These are phyloP conservation scores for Mycena olivaceomarginata DNA, from an alignment of 768 basidiomycete species.

Conservation along the genomic window DNA sequence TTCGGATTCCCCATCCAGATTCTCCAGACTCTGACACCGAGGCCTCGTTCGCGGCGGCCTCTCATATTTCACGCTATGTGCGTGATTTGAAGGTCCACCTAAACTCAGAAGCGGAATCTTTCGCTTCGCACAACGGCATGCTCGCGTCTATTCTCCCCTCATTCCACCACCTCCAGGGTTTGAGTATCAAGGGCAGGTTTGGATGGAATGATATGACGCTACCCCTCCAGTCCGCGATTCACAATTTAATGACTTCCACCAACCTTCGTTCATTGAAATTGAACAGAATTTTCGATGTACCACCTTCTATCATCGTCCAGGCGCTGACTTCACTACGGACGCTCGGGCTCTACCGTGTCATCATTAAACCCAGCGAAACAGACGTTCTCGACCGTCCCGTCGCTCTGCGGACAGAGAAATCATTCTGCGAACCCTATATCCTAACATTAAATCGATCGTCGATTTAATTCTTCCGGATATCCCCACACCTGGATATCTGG, in stretches of 20 bases:
- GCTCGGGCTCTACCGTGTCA: background rate
- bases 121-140: background rate
- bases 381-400: background rate
- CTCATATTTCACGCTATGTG: background rate
- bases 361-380: background rate
- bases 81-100: background rate
- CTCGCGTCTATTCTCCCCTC: background rate
- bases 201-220: background rate
- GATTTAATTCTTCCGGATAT: background rate
- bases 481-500: background rate
- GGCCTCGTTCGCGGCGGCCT: background rate
- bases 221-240: background rate
- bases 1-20: background rate
- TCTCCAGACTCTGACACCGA: background rate
- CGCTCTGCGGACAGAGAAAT: background rate
- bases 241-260: background rate
- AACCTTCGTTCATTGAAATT: background rate
- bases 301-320: background rate
- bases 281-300: background rate
- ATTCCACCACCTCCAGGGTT: background rate
- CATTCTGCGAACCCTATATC: background rate
- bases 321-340: background rate
- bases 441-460: background rate
- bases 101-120: background rate
- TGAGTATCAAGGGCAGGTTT: background rate